Evolutionary conservation across 768 basidiomycete species (phyloP).

Genomic region (Serpula lacrymans): DNA sequence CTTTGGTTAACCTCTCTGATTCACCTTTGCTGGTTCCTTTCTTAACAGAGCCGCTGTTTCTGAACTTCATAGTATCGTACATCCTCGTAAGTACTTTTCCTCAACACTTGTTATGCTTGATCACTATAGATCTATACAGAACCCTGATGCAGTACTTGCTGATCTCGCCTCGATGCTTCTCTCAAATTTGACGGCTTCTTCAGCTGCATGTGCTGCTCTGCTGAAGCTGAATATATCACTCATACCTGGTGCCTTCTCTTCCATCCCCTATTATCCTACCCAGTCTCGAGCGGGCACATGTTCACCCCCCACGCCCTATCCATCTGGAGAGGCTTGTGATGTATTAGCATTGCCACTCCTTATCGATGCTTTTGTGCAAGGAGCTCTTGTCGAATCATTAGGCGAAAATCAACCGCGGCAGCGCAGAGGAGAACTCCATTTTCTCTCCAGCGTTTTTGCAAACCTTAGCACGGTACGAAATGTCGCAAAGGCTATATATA

Average conservation of each 20-base stretch:
- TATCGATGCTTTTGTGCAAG: slow-evolving; percentile 86
- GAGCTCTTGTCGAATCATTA: slow-evolving; percentile 52
- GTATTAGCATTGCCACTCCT: slow-evolving; percentile 74
- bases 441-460: slow-evolving; percentile 91
- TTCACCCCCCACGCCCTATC: slow-evolving; percentile 68
- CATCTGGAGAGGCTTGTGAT: slow-evolving; percentile 47
- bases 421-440: slow-evolving; percentile 82
- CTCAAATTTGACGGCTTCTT: slow-evolving; percentile 85
- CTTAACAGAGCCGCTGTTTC: slow-evolving; percentile 69
- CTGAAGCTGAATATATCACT: slow-evolving; percentile 65
- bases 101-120: slow-evolving; percentile 4
- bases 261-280: slow-evolving; percentile 62
- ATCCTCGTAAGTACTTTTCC: slow-evolving; percentile 67
- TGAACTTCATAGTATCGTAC: slow-evolving; percentile 83
- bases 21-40: slow-evolving; percentile 62
- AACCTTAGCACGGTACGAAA: slow-evolving; percentile 77
- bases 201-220: slow-evolving; percentile 60
- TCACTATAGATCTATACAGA: slow-evolving; percentile 41
- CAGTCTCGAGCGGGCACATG: slow-evolving; percentile 82
- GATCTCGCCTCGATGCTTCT: slow-evolving; percentile 97
- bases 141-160: slow-evolving; percentile 85
- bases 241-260: slow-evolving; percentile 38
- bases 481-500: neutral
- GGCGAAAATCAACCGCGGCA: slow-evolving; percentile 44
- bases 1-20: slow-evolving; percentile 91